Evolutionary conservation across 495 filamentous ascomycete genomes (phyloP).

Genomic region (Chaetomium tenue): DNA sequence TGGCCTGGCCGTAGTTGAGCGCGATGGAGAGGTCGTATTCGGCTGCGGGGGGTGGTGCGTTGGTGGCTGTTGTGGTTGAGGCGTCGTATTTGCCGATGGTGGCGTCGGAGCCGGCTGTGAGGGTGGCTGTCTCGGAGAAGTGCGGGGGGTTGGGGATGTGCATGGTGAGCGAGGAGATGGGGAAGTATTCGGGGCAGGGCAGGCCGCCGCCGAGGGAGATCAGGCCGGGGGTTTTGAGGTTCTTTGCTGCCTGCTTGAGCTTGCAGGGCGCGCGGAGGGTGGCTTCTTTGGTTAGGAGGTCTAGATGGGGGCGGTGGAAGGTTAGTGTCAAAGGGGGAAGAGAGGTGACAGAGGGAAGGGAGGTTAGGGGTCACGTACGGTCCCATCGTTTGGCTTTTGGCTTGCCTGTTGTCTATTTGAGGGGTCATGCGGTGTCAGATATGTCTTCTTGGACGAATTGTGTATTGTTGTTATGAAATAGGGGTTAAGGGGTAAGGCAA

Average conservation of each 20-base stretch:
- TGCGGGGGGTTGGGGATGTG: constrained; percentile 45
- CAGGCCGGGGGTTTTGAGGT: constrained; percentile 66
- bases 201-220: constrained; percentile 93
- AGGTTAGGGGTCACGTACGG: constrained; percentile 51
- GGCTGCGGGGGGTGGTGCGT: constrained; percentile 42
- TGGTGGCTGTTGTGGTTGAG: not conserved
- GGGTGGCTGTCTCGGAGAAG: constrained; percentile 66
- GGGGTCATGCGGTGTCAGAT: not conserved
- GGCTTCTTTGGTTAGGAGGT: constrained; percentile 58
- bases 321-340: constrained; percentile 19
- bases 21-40: constrained; percentile 70
- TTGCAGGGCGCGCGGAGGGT: constrained; percentile 57
- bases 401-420: constrained; percentile 53
- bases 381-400: constrained; percentile 83
- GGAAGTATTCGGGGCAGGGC: constrained; percentile 86
- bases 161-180: constrained; percentile 48
- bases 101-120: constrained; percentile 52
- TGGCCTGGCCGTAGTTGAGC: constrained; percentile 86
- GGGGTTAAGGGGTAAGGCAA: constrained; percentile 1
- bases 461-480: not conserved
- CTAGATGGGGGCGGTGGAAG: constrained; percentile 19
- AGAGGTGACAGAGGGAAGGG: not conserved
- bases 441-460: not conserved
- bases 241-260: constrained; percentile 72
- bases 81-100: constrained; percentile 80